Evolutionary conservation across 2,329 filamentous ascomycete species (phyloP), one percentile per base, ranked within the genome.

Genomic region (Calonectria naviculata): DNA sequence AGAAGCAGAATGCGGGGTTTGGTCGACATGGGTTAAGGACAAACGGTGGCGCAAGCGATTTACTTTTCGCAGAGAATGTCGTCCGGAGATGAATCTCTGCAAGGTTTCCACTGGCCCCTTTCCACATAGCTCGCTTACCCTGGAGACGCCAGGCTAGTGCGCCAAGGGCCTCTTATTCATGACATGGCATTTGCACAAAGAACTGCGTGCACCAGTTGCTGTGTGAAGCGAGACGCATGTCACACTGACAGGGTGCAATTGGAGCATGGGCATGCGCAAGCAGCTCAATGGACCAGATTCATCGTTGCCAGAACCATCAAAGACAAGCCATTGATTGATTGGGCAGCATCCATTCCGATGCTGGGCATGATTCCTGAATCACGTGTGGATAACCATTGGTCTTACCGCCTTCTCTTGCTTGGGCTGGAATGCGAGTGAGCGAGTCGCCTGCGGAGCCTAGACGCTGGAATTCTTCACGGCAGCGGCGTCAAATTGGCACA

Each of bases 391-490:
- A 38, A 3, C 52, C 29, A 58, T 10, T 38, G 31, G 52, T n/a
- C 34, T 58, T 58, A 38, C 52, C 34, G 52, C 34, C n/a, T 19
- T 15, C 21, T 15, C 21, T 8, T 58, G 52, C 21, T 38, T 58
- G 52, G 52, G 52, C 52, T 58, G 52, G 52, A 58, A 58, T 58
- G 52, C 52, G 31, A 38, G 52, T 38, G 52, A 58, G 34, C 34
- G 36, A 58, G 21, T 52, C 17, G 17, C 29, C 28, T 52, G 47
- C 47, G 31, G 26, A 52, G 47, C 47, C 34, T 28, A 52, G 19
- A 56, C 6, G 21, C 52, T n/a, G 24, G 24, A 46, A 46, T 46
- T 46, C 42, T n/a, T 13, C 42, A 24, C 42, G 34, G 52, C 52
- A 58, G 13, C 52, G 26, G 52, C 34, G 52, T 10, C 13, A 58